Evolutionary conservation across 805 yeast genomes (phyloP).

Genomic region (Candida xiaguanensis): DNA sequence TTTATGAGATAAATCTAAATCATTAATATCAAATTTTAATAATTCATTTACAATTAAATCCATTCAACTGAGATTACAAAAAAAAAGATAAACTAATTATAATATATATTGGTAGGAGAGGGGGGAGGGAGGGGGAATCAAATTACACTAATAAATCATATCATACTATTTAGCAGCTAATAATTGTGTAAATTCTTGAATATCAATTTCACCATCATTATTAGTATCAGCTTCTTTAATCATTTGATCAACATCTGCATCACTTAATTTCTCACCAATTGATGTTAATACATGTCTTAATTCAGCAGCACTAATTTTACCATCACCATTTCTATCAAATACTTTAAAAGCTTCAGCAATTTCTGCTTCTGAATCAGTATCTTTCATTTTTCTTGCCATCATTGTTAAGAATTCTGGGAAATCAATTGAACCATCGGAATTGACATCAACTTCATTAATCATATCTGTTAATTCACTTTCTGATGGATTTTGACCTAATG

Average conservation of each 20-base stretch:
- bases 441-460: slow-evolving; percentile 95
- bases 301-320: slow-evolving; percentile 94
- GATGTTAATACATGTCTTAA: slow-evolving; percentile 95
- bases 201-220: slow-evolving; percentile 96
- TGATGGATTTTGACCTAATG: slow-evolving; percentile 96
- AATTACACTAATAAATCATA: no score
- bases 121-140: no score
- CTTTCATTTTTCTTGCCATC: slow-evolving; percentile 73
- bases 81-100: neutral
- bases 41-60: slow-evolving; percentile 1
- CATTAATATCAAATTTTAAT: neutral
- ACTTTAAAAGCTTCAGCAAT: slow-evolving; percentile 97
- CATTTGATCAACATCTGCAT: slow-evolving; percentile 97
- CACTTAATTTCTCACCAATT: slow-evolving; percentile 94
- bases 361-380: slow-evolving; percentile 96
- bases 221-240: slow-evolving; percentile 91
- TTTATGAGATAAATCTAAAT: neutral
- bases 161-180: slow-evolving; percentile 62
- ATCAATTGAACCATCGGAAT: slow-evolving; percentile 76
- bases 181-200: slow-evolving; percentile 91
- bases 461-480: slow-evolving; percentile 94
- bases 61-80: neutral
- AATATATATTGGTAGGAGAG: no score
- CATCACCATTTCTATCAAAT: slow-evolving; percentile 94
- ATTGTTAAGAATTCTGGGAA: slow-evolving; percentile 47